phyloP scores from a whole-genome alignment of 805 yeast species.

The Debaryomyces hansenii region DNA sequence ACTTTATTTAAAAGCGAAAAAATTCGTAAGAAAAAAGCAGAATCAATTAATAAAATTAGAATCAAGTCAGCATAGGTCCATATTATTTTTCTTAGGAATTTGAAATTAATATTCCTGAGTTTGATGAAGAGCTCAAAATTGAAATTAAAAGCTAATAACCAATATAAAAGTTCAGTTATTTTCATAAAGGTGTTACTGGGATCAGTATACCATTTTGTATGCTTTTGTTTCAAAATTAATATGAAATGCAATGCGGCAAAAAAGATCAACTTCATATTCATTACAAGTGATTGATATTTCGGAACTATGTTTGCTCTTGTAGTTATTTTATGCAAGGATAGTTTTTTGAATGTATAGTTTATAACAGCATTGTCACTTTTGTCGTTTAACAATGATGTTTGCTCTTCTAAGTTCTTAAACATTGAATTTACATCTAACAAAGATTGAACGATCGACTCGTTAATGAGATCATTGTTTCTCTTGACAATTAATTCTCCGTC shows the following conservation, averaged over 20 bases:
- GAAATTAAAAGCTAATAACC: constrained; percentile 47
- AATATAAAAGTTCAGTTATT: constrained; percentile 37
- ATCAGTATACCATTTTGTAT: constrained; percentile 11
- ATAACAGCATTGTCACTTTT: constrained; percentile 17
- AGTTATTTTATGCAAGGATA: constrained; percentile 29
- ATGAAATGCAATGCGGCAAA: constrained; percentile 30
- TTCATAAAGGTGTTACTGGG: constrained; percentile 8
- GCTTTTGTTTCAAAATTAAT: constrained; percentile 20
- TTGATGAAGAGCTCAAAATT: constrained; percentile 48
- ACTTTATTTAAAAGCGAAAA: constrained; percentile 13
- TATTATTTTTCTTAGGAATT: constrained; percentile 47
- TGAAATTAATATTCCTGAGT: constrained; percentile 43
- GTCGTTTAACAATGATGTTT: constrained; percentile 7
- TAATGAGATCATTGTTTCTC: constrained; percentile 6
- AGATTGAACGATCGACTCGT: constrained; percentile 4
- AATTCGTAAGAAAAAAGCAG: constrained; percentile 26
- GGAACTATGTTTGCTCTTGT: constrained; percentile 37
- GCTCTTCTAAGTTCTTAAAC: constrained; percentile 14
- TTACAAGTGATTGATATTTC: constrained; percentile 41
- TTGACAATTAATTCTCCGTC: constrained; percentile 47
- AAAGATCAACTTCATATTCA: constrained; percentile 33
- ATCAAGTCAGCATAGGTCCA: constrained; percentile 54
- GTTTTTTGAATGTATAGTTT: constrained; percentile 31
- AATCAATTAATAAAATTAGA: constrained; percentile 38
- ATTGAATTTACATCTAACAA: not conserved